These are phyloP conservation scores for Aspergillus costaricaensis DNA, from an alignment of 2,329 filamentous ascomycete species.

Conservation along the genomic window DNA sequence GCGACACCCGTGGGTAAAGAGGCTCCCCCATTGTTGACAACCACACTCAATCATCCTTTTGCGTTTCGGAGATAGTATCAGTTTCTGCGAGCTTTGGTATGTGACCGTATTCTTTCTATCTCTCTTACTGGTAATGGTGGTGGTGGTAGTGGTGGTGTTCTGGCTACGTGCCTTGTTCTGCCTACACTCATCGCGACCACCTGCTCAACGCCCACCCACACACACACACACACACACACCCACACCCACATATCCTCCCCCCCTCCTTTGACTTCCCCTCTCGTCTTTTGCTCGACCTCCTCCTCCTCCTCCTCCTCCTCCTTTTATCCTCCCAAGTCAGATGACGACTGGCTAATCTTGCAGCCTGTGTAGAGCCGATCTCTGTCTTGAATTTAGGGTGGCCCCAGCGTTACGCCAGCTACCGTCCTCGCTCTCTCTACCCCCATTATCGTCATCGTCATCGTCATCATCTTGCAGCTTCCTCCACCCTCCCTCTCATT, in stretches of 20 bases:
- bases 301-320: not conserved
- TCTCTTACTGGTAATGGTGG: no score
- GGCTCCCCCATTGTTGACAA: constrained; percentile 1
- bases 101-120: constrained; percentile 1
- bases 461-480: constrained; percentile 16
- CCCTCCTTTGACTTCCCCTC: constrained; percentile 6
- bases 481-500: constrained; percentile 12
- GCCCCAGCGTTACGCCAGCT: constrained; percentile 19
- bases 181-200: constrained; percentile 1
- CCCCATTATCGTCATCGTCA: constrained; percentile 11
- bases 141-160: not conserved
- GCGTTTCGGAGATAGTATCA: not conserved
- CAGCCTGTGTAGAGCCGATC: constrained; percentile 21
- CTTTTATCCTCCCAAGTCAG: constrained; percentile 16
- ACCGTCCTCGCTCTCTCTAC: constrained; percentile 1
- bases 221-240: not conserved
- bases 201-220: constrained; percentile 3
- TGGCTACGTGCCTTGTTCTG: not conserved
- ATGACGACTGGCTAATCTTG: constrained; percentile 23
- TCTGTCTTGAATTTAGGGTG: constrained; percentile 17
- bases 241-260: constrained; percentile 12
- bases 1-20: not conserved
- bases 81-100: constrained; percentile 13
- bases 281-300: constrained; percentile 2
- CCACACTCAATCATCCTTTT: not conserved